These are phyloP conservation scores for Senna siamea DNA, from an alignment of 306 rosid species.

Conservation along the genomic window DNA sequence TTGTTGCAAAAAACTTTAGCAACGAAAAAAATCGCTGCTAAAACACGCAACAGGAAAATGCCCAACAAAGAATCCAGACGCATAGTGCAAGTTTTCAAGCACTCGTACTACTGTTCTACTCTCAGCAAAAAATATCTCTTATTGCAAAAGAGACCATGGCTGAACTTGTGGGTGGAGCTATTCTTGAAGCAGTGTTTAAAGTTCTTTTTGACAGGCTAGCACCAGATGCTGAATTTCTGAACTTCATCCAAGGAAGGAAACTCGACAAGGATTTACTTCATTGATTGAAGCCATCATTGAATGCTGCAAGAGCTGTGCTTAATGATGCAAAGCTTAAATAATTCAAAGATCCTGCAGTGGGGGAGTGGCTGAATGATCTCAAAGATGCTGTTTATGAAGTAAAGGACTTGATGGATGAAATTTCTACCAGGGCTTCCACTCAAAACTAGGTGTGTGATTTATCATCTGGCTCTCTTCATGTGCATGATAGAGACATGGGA, in stretches of 20 bases:
- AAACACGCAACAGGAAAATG: too few species aligned
- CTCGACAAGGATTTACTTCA: not conserved
- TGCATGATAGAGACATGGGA: not conserved
- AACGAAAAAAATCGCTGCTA: too few species aligned
- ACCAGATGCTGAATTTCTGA: not conserved
- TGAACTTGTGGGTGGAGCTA: slow-evolving; percentile 21
- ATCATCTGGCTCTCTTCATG: not conserved
- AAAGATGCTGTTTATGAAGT: not conserved
- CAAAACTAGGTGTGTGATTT: not conserved
- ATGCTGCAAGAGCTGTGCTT: slow-evolving; percentile 3
- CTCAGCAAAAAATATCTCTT: too few species aligned
- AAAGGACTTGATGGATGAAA: slow-evolving; percentile 31
- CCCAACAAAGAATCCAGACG: too few species aligned
- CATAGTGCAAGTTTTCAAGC: too few species aligned
- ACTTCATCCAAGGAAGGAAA: slow-evolving; percentile 28
- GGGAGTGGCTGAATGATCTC: slow-evolving; percentile 31
- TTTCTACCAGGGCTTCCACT: not conserved
- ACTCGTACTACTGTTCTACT: too few species aligned
- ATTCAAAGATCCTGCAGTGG: not conserved
- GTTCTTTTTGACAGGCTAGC: slow-evolving; percentile 32
- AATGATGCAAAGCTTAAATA: slow-evolving; percentile 45
- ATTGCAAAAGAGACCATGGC: slow-evolving; percentile 14
- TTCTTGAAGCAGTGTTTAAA: slow-evolving; percentile 5
- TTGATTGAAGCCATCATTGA: slow-evolving; percentile 9
- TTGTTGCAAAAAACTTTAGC: too few species aligned